These are phyloP conservation scores for Modicella reniformis DNA, from an alignment of 371 early-diverging fungal species.

Conservation along the genomic window DNA sequence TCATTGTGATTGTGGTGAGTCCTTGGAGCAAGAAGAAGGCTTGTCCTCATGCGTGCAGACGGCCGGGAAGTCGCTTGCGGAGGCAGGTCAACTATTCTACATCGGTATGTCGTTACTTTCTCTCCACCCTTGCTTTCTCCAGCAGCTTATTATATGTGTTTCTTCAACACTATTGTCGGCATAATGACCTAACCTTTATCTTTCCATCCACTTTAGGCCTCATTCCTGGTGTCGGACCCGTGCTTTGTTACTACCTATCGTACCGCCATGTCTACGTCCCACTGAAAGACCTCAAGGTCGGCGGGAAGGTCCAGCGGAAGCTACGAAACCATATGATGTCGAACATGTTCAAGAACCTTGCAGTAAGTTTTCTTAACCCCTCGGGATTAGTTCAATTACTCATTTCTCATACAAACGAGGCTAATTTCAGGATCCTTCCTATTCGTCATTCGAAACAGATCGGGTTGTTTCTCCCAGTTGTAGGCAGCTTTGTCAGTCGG, in stretches of 20 bases:
- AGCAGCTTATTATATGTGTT: too few species aligned
- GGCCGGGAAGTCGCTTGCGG: neutral
- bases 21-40: neutral
- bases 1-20: neutral
- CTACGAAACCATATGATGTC: neutral
- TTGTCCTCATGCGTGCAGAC: neutral
- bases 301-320: neutral
- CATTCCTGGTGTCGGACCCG: slow-evolving; percentile 2
- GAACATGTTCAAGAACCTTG: neutral
- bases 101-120: neutral
- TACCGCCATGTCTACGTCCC: neutral
- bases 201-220: slow-evolving; percentile 1
- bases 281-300: neutral
- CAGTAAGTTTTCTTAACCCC: neutral
- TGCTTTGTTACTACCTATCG: slow-evolving; percentile 1
- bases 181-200: neutral
- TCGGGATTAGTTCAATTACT: neutral
- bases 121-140: too few species aligned
- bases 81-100: neutral
- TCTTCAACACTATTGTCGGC: too few species aligned
- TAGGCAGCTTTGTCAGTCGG: neutral
- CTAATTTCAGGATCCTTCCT: neutral
- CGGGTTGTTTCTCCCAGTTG: neutral
- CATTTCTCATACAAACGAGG: neutral
- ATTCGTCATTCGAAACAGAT: neutral